Evolutionary conservation across 1,284 basidiomycete genomes (phyloP).

Genomic region (Flammula alnicola): DNA sequence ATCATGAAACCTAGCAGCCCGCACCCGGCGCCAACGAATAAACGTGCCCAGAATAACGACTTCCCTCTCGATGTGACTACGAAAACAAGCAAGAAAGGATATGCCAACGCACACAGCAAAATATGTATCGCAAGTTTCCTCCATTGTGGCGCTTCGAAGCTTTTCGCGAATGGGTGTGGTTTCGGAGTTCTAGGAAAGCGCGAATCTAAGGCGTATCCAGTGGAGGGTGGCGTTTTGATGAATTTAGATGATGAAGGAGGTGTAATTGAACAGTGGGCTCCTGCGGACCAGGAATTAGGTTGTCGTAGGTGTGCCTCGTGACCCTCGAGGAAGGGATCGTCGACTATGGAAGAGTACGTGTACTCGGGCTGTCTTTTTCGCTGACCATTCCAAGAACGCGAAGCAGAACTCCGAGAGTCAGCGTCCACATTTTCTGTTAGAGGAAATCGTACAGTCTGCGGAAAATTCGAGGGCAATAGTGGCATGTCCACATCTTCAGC

Average conservation of each 20-base stretch:
- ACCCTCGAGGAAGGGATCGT: no score
- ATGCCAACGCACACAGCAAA: slow-evolving; percentile 34
- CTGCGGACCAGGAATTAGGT: no score
- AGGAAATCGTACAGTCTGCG: no score
- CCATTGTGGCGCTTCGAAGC: slow-evolving; percentile 40
- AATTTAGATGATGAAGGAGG: no score
- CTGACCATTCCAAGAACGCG: no score
- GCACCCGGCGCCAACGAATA: slow-evolving; percentile 37
- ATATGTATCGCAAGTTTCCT: slow-evolving; percentile 31
- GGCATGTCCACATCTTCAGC: no score
- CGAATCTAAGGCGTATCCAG: background rate
- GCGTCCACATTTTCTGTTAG: no score
- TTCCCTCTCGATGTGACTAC: slow-evolving; percentile 31
- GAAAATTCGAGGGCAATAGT: no score
- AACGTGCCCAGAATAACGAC: slow-evolving; percentile 42
- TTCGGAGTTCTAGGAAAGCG: background rate
- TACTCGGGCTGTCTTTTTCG: no score
- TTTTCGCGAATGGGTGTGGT: slow-evolving; percentile 32
- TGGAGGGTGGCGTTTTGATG: background rate
- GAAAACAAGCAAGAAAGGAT: slow-evolving; percentile 38
- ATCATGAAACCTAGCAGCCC: slow-evolving; percentile 37
- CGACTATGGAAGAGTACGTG: no score
- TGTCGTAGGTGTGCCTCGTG: background rate
- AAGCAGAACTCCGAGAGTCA: no score
- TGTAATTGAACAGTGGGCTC: no score